phyloP scores from a whole-genome alignment of 176 grass and related monocot genomes.

The bread wheat (Triticum aestivum) region DNA sequence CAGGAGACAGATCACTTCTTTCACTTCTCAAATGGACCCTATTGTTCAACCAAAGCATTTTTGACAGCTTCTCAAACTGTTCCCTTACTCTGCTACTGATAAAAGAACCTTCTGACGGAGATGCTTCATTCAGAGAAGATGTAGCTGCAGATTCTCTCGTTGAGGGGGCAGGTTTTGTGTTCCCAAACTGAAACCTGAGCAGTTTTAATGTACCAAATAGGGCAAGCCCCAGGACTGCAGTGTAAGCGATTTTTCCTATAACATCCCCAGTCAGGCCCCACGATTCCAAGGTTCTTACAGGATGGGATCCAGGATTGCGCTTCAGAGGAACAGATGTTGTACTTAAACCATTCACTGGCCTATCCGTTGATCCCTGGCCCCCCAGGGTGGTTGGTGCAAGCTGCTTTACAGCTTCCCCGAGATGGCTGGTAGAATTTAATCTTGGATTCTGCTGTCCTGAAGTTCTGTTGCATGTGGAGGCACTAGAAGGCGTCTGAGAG shows the following conservation, averaged over 20 bases:
- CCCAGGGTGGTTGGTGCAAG: constrained; percentile 71
- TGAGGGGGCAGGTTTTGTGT: constrained; percentile 23
- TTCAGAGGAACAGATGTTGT: constrained; percentile 60
- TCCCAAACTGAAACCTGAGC: constrained; percentile 54
- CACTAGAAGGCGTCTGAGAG: constrained; percentile 45
- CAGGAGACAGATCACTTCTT: constrained; percentile 28
- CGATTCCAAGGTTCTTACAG: constrained; percentile 50
- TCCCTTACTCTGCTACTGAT: constrained; percentile 39
- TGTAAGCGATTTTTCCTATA: constrained; percentile 59
- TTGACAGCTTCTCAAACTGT: constrained; percentile 54
- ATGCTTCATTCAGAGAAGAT: constrained; percentile 34
- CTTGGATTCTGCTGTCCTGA: constrained; percentile 44
- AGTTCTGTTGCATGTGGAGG: constrained; percentile 40
- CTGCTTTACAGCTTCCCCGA: constrained; percentile 94
- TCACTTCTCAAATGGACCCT: constrained; percentile 41
- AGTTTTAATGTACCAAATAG: constrained; percentile 65
- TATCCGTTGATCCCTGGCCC: constrained; percentile 38
- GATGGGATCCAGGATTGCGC: constrained; percentile 53
- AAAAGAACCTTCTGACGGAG: constrained; percentile 31
- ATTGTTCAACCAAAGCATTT: constrained; percentile 44
- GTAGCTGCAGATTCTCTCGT: constrained; percentile 24
- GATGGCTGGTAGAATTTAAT: constrained; percentile 64
- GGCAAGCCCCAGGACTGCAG: constrained; percentile 60
- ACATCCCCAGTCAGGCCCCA: constrained; percentile 51
- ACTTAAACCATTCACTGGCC: constrained; percentile 32